Base-by-base conservation (phyloP, 2,329 filamentous ascomycete species). In the Aspergillus hiratsukae region DNA sequence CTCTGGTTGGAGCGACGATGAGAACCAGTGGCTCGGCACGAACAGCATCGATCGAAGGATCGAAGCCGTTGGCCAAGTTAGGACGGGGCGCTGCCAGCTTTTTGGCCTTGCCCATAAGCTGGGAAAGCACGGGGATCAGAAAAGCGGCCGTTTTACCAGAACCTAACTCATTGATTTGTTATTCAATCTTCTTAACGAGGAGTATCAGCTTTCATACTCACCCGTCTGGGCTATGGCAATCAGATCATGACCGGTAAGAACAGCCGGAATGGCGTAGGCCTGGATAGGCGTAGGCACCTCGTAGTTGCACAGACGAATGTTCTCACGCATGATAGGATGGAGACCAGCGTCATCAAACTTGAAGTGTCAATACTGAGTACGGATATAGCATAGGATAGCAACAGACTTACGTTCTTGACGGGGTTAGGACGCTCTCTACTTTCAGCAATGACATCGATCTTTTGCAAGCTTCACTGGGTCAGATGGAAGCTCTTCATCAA, bases 81-180 rank as follows among this genome's bases (percentile, higher is more conserved):
- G 92, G 91, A 4, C 92, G 68, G 48, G 85, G 81, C 4, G 90
- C 92, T 1, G 87, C 87, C 6, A 97, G 78, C 75, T 91, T 92
- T 76, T 91, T 94, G 5, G 89, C 91, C 76, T 97, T 97, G 27
- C 94, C 94, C 91, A 97, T 97, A 23, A 99, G 77, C 72, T 89
- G 88, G 58, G 91, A 96, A 52, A 97, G 69, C 58, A 96, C 89
- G 0, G 94, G 94, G 54, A 97, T 85, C 4, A 99, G 76, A 69
- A 94, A 99, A 0, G 94, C 92, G 0, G 89, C 93, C 0, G 94
- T 99, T 80, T 99, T 99, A 52, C 94, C 94, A 27, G 93, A 97
- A 21, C 94, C 93, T 97, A 46, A 23, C 11, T 25, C 19, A 8
- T 25, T 43, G 28, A 4, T 21, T n/a, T 14, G 53, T 67, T 46